Evolutionary conservation across 257 asterid genomes (phyloP).

Genomic region (Echium plantagineum): DNA sequence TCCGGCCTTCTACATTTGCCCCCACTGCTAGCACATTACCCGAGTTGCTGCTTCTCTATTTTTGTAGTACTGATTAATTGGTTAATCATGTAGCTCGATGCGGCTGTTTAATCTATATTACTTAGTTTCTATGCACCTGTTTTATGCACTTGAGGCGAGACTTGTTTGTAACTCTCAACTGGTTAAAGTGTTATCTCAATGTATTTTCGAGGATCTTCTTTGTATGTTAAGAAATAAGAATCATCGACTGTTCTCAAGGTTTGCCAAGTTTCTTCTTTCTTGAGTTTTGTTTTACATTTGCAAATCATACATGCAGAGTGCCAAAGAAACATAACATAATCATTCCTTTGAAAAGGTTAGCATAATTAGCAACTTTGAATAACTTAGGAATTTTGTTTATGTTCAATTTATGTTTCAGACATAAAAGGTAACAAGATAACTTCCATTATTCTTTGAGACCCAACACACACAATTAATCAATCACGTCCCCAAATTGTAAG

Average conservation of each 20-base stretch:
- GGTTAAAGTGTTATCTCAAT: background rate
- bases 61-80: conserved; percentile 8
- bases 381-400: too few relatives aligned
- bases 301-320: too few relatives aligned
- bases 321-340: too few relatives aligned
- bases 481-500: too few relatives aligned
- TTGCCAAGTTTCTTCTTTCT: background rate
- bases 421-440: background rate
- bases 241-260: too few relatives aligned
- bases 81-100: conserved; percentile 9
- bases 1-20: background rate
- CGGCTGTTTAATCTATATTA: conserved; percentile 22
- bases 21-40: conserved; percentile 1
- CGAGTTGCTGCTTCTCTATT: background rate
- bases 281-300: too few relatives aligned
- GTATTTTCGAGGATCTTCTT: background rate
- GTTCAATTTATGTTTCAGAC: background rate
- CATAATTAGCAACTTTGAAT: too few relatives aligned
- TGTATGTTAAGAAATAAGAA: too few relatives aligned
- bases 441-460: too few relatives aligned
- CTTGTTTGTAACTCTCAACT: background rate
- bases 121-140: background rate
- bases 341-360: too few relatives aligned
- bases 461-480: too few relatives aligned
- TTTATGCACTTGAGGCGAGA: background rate